Evolutionary conservation across 176 grass and related monocot genomes (phyloP), one percentile per base, ranked within the genome.

Genomic region (Lolium perenne): DNA sequence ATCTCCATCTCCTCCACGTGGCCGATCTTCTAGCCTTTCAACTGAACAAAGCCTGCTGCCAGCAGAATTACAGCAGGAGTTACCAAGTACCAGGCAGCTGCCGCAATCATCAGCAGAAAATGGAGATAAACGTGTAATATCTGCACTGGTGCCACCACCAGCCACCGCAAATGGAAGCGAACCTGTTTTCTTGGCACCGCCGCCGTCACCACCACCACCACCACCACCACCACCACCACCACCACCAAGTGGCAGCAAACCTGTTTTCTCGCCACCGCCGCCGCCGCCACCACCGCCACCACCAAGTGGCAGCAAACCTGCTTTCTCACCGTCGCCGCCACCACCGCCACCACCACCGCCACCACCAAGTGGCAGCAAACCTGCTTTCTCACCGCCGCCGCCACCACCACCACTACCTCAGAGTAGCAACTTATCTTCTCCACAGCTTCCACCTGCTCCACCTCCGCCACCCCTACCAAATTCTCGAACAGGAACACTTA

Each of bases 381-480:
- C 66, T 41, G 3, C 38, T 70, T 41, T 43, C 38, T 70, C 66
- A 1, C 38, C 66, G 7, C 70, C 40, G 18, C 70, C 71, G 7
- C 72, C 72, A 6, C 49, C 73, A 74, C 71, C 71, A 29, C 72
- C 49, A 76, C 73, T 22, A 54, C 73, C 73, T 85, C 88, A 13
- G 5, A 60, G 13, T 81, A 69, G 51, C 70, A 50, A 56, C 2
- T n/a, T 40, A 38, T 35, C 78, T 70, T 56, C 83, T 46, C 20
- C 63, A 78, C 81, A 41, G 21, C 32, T 81, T 49, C 77, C 76
- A 5, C 78, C 74, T 3, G 75, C 87, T 7, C 82, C 74, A 2
- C 77, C 83, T 4, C 79, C 87, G 50, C 86, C 84, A 72, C 77
- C 82, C 47, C 59, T 67, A 22, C 70, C 53, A 81, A 69, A 74